These are phyloP conservation scores for Cryptococcus neoformans DNA, from an alignment of 1,284 basidiomycete species.

Conservation along the genomic window DNA sequence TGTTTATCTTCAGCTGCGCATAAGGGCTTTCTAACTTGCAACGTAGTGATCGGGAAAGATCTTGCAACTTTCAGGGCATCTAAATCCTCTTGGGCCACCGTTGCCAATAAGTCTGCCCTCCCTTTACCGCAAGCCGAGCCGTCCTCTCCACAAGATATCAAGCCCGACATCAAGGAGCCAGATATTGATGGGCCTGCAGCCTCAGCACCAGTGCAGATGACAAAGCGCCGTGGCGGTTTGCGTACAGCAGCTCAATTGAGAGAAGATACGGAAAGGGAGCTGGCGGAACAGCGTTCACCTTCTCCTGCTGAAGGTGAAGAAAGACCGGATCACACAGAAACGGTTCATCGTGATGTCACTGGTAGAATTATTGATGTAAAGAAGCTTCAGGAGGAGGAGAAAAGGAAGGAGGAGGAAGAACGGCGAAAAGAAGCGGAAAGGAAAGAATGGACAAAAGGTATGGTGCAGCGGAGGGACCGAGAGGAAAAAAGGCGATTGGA, in stretches of 20 bases:
- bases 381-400: slow-evolving; percentile 75
- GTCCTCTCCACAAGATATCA: slow-evolving; percentile 7
- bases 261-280: slow-evolving; percentile 55
- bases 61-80: slow-evolving; percentile 41
- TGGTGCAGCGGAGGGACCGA: slow-evolving; percentile 76
- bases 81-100: slow-evolving; percentile 38
- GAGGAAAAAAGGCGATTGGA: slow-evolving; percentile 63
- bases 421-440: slow-evolving; percentile 82
- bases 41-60: slow-evolving; percentile 39
- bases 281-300: slow-evolving; percentile 43
- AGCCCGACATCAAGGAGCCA: slow-evolving; percentile 6
- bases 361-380: slow-evolving; percentile 88
- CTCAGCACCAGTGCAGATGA: slow-evolving; percentile 43
- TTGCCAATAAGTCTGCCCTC: slow-evolving; percentile 24
- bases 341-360: slow-evolving; percentile 86
- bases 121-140: slow-evolving; percentile 1
- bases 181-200: slow-evolving; percentile 15
- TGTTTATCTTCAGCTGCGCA: not conserved
- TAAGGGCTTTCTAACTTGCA: not conserved
- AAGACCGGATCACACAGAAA: slow-evolving; percentile 70
- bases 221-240: slow-evolving; percentile 63
- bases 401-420: slow-evolving; percentile 67
- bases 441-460: slow-evolving; percentile 95
- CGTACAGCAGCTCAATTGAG: slow-evolving; percentile 58
- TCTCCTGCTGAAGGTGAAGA: slow-evolving; percentile 54